A percentile compares a stretch with the other conserved stretches of the same genome.
Conservation (phyloP, 208 protist genomes). For the Vickermania spadyakhi region DNA sequence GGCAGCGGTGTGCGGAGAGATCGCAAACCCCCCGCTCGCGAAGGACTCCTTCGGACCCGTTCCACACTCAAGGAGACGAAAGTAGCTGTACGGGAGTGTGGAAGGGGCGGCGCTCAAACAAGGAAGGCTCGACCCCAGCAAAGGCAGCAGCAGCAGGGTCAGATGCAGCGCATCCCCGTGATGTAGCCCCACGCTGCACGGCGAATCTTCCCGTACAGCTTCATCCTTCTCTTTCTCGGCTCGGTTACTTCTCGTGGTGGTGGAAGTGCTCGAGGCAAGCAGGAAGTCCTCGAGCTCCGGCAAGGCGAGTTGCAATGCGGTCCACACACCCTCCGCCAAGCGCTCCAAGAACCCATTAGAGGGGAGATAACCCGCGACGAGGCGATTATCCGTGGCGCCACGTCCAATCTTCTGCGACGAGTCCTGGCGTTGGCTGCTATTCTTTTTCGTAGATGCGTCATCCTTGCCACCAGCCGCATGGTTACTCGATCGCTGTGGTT, state of each 20-base stretch:
- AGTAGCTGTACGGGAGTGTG: conserved; percentile 15
- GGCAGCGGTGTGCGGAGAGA: not conserved
- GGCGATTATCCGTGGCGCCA: conserved; percentile 18
- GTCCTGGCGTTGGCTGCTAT: too few species aligned
- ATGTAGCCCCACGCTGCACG: conserved; percentile 6
- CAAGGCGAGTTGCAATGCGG: conserved; percentile 4
- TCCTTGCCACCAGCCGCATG: not conserved
- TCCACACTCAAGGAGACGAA: conserved; percentile 17
- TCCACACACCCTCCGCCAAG: conserved; percentile 9
- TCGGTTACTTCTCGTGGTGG: not conserved
- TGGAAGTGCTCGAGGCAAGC: not conserved
- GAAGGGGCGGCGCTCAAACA: conserved; percentile 8
- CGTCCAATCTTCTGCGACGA: conserved; percentile 17
- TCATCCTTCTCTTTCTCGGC: too few species aligned
- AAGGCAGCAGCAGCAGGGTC: conserved; percentile 20
- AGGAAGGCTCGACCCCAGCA: conserved; percentile 17
- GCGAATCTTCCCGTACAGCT: conserved; percentile 7
- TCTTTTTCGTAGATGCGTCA: too few species aligned
- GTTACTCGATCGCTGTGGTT: conserved; percentile 1
- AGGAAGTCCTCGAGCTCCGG: too few species aligned
- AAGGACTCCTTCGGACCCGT: too few species aligned
- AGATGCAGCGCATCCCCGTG: conserved; percentile 1
- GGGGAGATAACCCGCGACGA: conserved; percentile 16
- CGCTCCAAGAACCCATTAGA: conserved; percentile 16
- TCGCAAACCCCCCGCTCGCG: too few species aligned